Percentiles rank a stretch among this genome's conserved stretches.
Conservation (phyloP, 495 filamentous ascomycete species). For the Ascobolus immersus region DNA sequence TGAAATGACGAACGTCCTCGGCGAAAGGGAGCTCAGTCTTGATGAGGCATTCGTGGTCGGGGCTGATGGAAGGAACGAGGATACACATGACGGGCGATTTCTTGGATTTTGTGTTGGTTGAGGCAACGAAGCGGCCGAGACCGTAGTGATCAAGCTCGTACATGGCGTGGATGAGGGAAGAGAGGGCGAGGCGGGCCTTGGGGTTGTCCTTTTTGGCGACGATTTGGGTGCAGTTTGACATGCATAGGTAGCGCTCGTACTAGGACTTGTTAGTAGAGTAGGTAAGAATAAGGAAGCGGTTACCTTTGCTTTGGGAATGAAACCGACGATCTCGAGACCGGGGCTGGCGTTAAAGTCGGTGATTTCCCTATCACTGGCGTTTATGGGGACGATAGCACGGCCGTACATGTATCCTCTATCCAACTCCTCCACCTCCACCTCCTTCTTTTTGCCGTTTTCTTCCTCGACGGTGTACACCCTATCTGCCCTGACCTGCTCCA, state of each 20-base stretch:
- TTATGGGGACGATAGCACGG: constrained; percentile 70
- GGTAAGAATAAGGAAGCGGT: constrained; percentile 1
- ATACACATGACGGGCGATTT: constrained; percentile 55
- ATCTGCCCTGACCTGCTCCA: constrained; percentile 43
- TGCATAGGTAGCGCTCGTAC: constrained; percentile 67
- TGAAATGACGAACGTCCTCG: constrained; percentile 72
- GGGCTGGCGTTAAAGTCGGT: constrained; percentile 54
- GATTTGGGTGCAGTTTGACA: constrained; percentile 51
- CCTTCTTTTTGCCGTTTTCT: constrained; percentile 53
- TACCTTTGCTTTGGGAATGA: constrained; percentile 51
- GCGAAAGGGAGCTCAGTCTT: constrained; percentile 68
- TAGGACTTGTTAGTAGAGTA: constrained; percentile 13
- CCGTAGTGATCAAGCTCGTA: constrained; percentile 70
- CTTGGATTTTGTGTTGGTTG: constrained; percentile 50
- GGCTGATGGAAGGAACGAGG: constrained; percentile 56
- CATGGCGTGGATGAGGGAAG: constrained; percentile 70
- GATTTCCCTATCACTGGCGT: constrained; percentile 53
- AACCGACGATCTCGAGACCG: constrained; percentile 60
- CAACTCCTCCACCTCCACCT: constrained; percentile 60
- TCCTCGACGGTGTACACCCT: constrained; percentile 52
- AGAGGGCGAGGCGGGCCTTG: constrained; percentile 54
- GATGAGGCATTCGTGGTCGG: constrained; percentile 64
- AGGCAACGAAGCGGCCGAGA: constrained; percentile 63
- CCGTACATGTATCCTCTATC: constrained; percentile 91
- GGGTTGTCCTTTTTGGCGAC: constrained; percentile 47